Evolutionary conservation across 345 rosid genomes (phyloP).

Genomic region (Citrus inodora): DNA sequence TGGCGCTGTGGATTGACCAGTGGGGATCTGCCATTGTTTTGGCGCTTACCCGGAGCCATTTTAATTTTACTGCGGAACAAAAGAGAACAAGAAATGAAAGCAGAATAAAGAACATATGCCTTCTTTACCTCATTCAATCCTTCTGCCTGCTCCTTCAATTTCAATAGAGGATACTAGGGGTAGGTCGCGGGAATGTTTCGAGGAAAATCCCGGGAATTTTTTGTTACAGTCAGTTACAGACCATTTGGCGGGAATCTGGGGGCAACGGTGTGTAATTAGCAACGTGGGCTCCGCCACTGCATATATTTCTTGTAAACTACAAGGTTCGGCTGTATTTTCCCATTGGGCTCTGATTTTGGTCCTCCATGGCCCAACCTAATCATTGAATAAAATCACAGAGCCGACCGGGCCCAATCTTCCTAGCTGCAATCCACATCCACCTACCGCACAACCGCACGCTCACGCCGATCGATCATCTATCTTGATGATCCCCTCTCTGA

Average conservation of each 20-base stretch:
- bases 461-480: constrained; percentile 14
- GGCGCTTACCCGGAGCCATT: constrained; percentile 81
- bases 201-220: constrained; percentile 6
- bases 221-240: neutral
- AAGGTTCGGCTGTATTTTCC: no score
- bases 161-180: neutral
- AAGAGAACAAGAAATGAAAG: neutral
- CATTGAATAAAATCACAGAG: neutral
- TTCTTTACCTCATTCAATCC: neutral
- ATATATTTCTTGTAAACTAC: neutral
- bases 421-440: neutral
- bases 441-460: neutral
- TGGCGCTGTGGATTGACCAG: constrained; percentile 85
- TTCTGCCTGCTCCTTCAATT: neutral
- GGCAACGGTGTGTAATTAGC: neutral
- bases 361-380: no score
- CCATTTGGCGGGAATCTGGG: constrained; percentile 29
- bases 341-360: neutral
- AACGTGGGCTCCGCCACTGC: no score
- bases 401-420: neutral
- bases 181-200: constrained; percentile 24
- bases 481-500: constrained; percentile 23
- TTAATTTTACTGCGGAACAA: neutral
- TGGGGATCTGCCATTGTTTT: constrained; percentile 78
- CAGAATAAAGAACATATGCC: neutral